Base-by-base conservation (phyloP, 192 early-diverging fungal genomes). In the Entophlyctis helioformis region DNA sequence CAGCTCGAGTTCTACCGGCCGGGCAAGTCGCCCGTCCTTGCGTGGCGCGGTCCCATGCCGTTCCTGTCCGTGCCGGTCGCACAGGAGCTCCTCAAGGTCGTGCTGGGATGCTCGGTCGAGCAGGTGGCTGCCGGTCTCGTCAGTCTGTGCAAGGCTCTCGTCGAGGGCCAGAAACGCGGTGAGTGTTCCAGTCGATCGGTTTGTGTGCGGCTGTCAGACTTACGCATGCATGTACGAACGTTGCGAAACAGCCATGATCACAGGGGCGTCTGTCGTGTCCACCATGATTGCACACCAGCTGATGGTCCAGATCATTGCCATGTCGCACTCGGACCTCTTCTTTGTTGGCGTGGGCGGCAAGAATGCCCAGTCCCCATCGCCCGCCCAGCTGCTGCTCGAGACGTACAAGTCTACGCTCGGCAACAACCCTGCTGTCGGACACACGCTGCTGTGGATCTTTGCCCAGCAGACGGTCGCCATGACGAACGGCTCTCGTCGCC, bases 391-490 rank as follows among this genome's bases (percentile, higher is more conserved):
- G n/a, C 31, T 53, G 15, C 16, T 53, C 12, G 51, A 43, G 16
- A n/a, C 21, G 32, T 53, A 53, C 42, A 24, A 23, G 19, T 22
- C 42, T 10, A 22, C 23, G 1, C 37, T 45, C 21, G 51, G 51
- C 6, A 21, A 34, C 22, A 53, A 53, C 43, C 51, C 51, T 2
- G 51, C 51, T 10, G 51, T 45, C 16, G 51, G 42, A 19, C 41
- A 53, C 28, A 53, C 33, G 19, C 20, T 53, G 15, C 11, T 53
- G 36, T 53, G 51, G 51, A 18, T 53, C 13, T 53, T 29, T 36
- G 41, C 41, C 11, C 44, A 45, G 29, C 44, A 45, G 27, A 15
- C 25, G 13, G 35, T 38, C 16, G 31, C 12, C 9, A 39, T 40
- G n/a, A n/a, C n/a, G n/a, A n/a, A n/a, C n/a, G n/a, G n/a, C n/a